These are phyloP conservation scores for Cymbomonas tetramitiformis DNA, from an alignment of 139 green algal genomes.

Conservation along the genomic window DNA sequence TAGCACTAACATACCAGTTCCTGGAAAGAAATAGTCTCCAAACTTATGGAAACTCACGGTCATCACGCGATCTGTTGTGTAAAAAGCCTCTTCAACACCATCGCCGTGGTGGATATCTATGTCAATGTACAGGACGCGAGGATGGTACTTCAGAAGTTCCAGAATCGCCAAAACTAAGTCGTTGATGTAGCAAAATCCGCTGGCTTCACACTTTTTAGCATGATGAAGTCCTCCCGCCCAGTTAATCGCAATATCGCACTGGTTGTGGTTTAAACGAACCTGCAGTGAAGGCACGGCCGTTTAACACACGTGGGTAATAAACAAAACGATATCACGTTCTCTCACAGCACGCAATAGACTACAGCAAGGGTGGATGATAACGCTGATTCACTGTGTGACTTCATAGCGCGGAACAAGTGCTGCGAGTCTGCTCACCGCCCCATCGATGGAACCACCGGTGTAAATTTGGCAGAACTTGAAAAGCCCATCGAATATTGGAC, in stretches of 20 bases:
- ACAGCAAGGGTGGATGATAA: no score
- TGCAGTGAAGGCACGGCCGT: no score
- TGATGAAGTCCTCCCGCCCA: constrained; percentile 94
- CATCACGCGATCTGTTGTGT: constrained; percentile 65
- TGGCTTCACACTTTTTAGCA: constrained; percentile 80
- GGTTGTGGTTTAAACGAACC: constrained; percentile 58
- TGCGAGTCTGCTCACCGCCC: constrained; percentile 11
- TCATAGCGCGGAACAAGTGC: no score
- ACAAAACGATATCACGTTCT: no score
- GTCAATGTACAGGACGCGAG: constrained; percentile 47
- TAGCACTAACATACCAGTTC: no score
- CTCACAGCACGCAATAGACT: no score
- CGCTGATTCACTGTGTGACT: no score
- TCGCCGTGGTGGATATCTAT: constrained; percentile 93
- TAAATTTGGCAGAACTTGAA: constrained; percentile 72
- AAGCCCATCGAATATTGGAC: constrained; percentile 69
- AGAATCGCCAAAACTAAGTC: constrained; percentile 92
- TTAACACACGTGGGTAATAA: no score
- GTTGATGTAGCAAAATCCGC: constrained; percentile 94
- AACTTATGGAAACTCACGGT: constrained; percentile 88
- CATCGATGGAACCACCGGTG: constrained; percentile 46
- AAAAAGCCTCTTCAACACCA: constrained; percentile 93
- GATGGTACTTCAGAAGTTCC: constrained; percentile 87
- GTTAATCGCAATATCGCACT: constrained; percentile 87
- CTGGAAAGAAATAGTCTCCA: constrained; percentile 69